Evolutionary conservation across 306 rosid genomes (phyloP).

Genomic region (Canavalia ensiformis): DNA sequence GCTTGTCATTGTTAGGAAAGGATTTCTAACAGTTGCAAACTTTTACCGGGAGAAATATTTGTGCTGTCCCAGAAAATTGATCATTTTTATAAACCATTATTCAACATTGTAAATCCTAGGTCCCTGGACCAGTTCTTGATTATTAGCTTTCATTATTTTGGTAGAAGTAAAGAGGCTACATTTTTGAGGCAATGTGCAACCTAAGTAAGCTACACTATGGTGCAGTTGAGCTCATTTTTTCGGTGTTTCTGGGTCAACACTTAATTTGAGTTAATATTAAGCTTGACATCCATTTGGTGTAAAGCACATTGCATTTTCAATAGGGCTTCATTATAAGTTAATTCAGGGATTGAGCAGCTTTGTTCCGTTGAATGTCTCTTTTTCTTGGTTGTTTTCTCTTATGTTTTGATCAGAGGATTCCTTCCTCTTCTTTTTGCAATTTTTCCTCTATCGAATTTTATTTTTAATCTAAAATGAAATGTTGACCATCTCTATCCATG

Average conservation of each 20-base stretch:
- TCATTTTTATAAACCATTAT: neutral
- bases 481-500: neutral
- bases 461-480: neutral
- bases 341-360: neutral
- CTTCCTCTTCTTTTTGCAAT: neutral
- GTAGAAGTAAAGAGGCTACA: neutral
- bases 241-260: neutral
- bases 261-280: neutral
- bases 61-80: neutral
- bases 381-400: constrained; percentile 5
- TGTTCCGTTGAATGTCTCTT: neutral
- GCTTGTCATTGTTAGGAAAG: neutral
- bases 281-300: constrained; percentile 6
- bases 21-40: neutral
- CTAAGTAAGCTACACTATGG: neutral
- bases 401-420: neutral
- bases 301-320: neutral
- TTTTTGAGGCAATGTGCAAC: neutral
- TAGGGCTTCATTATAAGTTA: neutral
- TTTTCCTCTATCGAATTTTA: neutral
- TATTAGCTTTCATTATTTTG: neutral
- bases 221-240: neutral
- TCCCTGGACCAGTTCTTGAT: neutral
- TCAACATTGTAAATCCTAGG: neutral
- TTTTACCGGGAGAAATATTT: neutral